phyloP scores from a whole-genome alignment of 306 rosid genomes.

The Astragalus glycyphyllos region DNA sequence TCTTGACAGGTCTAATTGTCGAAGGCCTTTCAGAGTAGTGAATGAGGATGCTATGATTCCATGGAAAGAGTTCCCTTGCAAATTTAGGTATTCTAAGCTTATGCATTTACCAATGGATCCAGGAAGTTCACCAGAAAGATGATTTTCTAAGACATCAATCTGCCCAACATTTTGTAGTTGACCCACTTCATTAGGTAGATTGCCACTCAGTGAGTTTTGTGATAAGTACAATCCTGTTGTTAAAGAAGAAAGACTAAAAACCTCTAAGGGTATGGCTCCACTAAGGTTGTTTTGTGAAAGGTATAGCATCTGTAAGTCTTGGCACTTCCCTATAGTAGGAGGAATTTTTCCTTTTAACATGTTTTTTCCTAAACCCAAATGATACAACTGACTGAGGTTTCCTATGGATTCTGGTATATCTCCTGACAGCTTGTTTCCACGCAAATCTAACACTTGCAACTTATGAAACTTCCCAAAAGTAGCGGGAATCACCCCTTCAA shows the following conservation, averaged over 20 bases:
- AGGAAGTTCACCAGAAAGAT: conserved; percentile 43
- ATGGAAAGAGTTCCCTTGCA: conserved; percentile 42
- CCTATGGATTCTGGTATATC: conserved; percentile 18
- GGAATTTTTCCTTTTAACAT: conserved; percentile 48
- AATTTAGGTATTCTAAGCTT: conserved; percentile 34
- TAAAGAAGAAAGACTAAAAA: conserved; percentile 27
- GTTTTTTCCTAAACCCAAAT: not conserved
- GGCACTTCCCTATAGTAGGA: conserved; percentile 23
- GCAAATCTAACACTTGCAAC: not conserved
- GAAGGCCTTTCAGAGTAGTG: not conserved
- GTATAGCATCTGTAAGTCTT: not conserved
- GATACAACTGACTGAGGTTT: conserved; percentile 29
- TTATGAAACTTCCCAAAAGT: conserved; percentile 37
- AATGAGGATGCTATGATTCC: conserved; percentile 41
- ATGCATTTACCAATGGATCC: conserved; percentile 37
- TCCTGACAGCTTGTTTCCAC: conserved; percentile 39
- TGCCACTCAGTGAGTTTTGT: conserved; percentile 36
- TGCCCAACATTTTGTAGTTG: not conserved
- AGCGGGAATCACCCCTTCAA: conserved; percentile 39
- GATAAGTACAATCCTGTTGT: conserved; percentile 38
- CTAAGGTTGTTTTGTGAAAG: conserved; percentile 24
- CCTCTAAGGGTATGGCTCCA: conserved; percentile 43
- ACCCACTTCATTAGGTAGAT: not conserved
- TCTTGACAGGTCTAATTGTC: too few species aligned
- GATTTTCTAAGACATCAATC: not conserved